A percentile compares a stretch with the other conserved stretches of the same genome.
These are phyloP conservation scores for Lathyrus tuberosus DNA, from an alignment of 306 rosid genomes.

Conservation along the genomic window DNA sequence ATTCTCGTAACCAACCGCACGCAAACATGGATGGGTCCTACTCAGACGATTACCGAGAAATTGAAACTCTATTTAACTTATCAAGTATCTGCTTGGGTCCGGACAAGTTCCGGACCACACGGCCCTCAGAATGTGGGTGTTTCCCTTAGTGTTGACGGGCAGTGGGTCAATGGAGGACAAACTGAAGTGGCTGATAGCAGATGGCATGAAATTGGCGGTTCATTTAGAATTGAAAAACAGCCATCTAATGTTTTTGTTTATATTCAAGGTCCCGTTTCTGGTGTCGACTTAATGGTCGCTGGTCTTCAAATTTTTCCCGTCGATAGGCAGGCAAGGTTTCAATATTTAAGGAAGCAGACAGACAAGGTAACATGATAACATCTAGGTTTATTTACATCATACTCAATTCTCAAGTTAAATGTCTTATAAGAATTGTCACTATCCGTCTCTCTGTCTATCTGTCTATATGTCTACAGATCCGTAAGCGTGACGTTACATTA, in stretches of 20 bases:
- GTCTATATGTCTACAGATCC: constrained; percentile 53
- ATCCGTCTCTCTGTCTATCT: background rate
- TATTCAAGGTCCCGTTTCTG: constrained; percentile 86
- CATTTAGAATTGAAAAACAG: constrained; percentile 90
- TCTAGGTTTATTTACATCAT: constrained; percentile 5
- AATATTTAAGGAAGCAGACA: constrained; percentile 63
- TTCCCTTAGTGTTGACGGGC: constrained; percentile 76
- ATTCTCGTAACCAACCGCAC: constrained; percentile 82
- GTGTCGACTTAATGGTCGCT: constrained; percentile 81
- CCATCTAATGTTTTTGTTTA: constrained; percentile 82
- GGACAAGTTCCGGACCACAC: constrained; percentile 63
- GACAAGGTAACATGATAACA: constrained; percentile 63
- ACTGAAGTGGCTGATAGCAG: constrained; percentile 54
- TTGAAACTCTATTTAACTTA: constrained; percentile 77
- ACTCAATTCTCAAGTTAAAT: constrained; percentile 3
- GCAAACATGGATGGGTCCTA: constrained; percentile 97
- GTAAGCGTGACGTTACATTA: constrained; percentile 74
- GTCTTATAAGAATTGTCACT: background rate
- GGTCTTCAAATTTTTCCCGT: constrained; percentile 95
- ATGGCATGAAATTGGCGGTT: constrained; percentile 96
- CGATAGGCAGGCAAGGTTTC: constrained; percentile 75
- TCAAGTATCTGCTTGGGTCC: constrained; percentile 94
- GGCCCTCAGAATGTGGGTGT: constrained; percentile 75
- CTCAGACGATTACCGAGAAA: constrained; percentile 83
- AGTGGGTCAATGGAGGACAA: constrained; percentile 97